Percentiles rank a stretch among this genome's conserved stretches.
Evolutionary conservation across 2,329 filamentous ascomycete genomes (phyloP).

Genomic region (Malbranchea zuffiana): DNA sequence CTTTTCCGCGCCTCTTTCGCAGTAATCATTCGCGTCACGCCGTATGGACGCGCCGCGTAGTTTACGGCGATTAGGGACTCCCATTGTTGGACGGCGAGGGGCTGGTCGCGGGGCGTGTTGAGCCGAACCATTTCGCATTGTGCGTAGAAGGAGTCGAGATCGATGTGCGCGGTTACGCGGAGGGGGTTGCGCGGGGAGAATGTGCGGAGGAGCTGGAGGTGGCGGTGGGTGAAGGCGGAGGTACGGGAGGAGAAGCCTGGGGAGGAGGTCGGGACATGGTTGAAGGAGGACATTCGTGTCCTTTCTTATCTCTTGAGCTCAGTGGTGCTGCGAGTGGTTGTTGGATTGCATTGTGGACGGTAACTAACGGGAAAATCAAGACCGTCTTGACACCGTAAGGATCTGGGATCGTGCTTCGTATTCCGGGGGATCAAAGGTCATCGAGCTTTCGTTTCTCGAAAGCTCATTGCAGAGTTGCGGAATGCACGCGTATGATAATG

Average conservation of each 20-base stretch:
- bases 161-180: conserved; percentile 79
- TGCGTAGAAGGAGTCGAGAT: conserved; percentile 94
- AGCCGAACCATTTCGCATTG: conserved; percentile 92
- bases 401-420: no score
- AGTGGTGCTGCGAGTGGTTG: no score
- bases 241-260: background rate
- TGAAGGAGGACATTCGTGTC: no score
- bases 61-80: conserved; percentile 93
- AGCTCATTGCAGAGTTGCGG: no score
- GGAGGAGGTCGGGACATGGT: no score
- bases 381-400: no score
- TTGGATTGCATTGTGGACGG: no score
- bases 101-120: conserved; percentile 59
- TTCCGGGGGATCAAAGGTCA: no score
- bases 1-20: conserved; percentile 72
- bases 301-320: no score
- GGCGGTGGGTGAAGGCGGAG: conserved; percentile 75
- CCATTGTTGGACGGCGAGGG: conserved; percentile 92
- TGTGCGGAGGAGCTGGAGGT: conserved; percentile 64
- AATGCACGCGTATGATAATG: no score
- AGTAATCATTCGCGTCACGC: conserved; percentile 68
- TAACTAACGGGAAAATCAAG: no score
- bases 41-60: conserved; percentile 74
- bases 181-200: conserved; percentile 65
- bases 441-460: no score